Percentiles rank a stretch among this genome's conserved stretches.
phyloP scores from a whole-genome alignment of 805 yeast species.

The Priceomyces carsonii region DNA sequence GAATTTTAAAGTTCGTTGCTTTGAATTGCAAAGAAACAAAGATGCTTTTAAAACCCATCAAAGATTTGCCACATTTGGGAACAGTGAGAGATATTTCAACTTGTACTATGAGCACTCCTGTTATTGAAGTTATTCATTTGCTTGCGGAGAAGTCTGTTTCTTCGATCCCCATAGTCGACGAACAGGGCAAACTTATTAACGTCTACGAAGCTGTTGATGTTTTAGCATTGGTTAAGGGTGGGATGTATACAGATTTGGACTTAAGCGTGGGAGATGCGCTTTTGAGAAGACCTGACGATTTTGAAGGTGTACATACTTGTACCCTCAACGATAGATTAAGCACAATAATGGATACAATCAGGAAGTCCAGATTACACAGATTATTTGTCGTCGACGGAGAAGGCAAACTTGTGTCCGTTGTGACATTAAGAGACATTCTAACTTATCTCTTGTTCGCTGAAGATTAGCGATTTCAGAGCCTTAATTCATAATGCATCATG shows the following conservation, averaged over 20 bases:
- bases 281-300: conserved; percentile 90
- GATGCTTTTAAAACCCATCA: conserved; percentile 73
- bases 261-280: conserved; percentile 95
- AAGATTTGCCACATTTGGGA: conserved; percentile 67
- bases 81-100: conserved; percentile 58
- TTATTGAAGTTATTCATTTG: conserved; percentile 85
- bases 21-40: conserved; percentile 94
- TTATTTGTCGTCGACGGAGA: conserved; percentile 87
- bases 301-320: conserved; percentile 97
- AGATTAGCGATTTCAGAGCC: conserved; percentile 23
- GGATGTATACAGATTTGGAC: conserved; percentile 86
- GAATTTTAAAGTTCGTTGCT: conserved; percentile 93
- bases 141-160: conserved; percentile 80
- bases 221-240: conserved; percentile 88
- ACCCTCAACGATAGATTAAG: conserved; percentile 82
- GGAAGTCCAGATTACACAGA: conserved; percentile 88
- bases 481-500: conserved; percentile 3
- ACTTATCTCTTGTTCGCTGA: conserved; percentile 75
- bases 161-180: conserved; percentile 91
- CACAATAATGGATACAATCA: conserved; percentile 88
- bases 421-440: conserved; percentile 88
- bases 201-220: conserved; percentile 97
- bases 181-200: conserved; percentile 64
- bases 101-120: conserved; percentile 88
- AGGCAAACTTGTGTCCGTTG: conserved; percentile 76